phyloP scores from a whole-genome alignment of 148 eudicot genomes.

The Persicaria tinctoria region DNA sequence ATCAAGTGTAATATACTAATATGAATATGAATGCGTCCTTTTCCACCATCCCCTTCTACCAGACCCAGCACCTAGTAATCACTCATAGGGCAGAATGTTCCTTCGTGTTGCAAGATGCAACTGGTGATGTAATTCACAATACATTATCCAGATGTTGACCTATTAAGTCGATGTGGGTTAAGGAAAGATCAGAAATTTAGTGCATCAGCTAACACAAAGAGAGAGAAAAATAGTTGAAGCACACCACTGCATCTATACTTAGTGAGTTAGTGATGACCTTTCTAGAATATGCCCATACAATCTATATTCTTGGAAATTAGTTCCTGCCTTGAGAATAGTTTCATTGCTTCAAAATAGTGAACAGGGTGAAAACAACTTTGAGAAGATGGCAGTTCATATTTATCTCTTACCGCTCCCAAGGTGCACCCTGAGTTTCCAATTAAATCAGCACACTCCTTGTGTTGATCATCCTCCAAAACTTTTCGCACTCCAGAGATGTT shows the following conservation, averaged over 20 bases:
- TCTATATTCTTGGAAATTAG: neutral
- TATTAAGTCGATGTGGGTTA: neutral
- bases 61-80: neutral
- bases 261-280: neutral
- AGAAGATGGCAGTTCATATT: neutral
- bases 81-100: neutral
- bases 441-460: slow-evolving; percentile 39
- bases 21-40: neutral
- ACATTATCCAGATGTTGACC: neutral
- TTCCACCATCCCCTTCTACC: neutral
- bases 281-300: neutral
- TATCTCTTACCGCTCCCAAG: slow-evolving; percentile 62
- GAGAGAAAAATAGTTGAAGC: neutral
- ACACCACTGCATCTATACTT: neutral
- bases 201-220: neutral
- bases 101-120: neutral
- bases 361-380: neutral
- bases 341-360: neutral
- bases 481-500: slow-evolving; percentile 44
- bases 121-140: neutral
- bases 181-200: neutral
- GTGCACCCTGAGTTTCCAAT: slow-evolving; percentile 65
- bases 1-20: neutral
- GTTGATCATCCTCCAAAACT: slow-evolving; percentile 33
- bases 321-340: neutral